Percentiles rank a stretch among this genome's conserved stretches.
These are phyloP conservation scores for Boletus subcaerulescens DNA, from an alignment of 768 basidiomycete genomes.

Conservation along the genomic window DNA sequence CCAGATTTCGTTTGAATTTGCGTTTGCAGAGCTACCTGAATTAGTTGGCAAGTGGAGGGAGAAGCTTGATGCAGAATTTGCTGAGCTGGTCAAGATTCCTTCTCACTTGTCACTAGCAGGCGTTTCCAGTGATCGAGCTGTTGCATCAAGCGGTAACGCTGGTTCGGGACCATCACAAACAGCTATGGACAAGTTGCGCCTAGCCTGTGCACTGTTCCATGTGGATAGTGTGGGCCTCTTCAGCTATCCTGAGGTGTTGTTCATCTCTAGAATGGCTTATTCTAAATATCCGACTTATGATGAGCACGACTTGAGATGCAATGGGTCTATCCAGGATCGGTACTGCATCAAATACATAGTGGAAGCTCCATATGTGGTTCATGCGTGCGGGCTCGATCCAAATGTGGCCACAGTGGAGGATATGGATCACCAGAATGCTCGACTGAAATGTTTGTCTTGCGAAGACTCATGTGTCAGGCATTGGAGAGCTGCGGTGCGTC, in stretches of 20 bases:
- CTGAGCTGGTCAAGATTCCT: not conserved
- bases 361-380: constrained; percentile 1
- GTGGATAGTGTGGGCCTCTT: not conserved
- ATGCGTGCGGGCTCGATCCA: constrained; percentile 5
- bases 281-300: no score
- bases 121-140: not conserved
- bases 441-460: constrained; percentile 5
- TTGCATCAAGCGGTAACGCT: not conserved
- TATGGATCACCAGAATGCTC: constrained; percentile 8
- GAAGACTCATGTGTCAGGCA: not conserved
- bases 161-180: not conserved
- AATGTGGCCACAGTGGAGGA: constrained; percentile 6
- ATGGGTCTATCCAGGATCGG: not conserved
- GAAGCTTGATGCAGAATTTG: not conserved
- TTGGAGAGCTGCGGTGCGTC: constrained; percentile 13
- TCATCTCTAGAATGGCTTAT: not conserved
- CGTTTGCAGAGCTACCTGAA: not conserved
- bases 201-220: constrained; percentile 9
- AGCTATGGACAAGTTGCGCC: not conserved
- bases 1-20: not conserved
- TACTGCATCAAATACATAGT: not conserved
- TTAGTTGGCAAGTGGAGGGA: not conserved
- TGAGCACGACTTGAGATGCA: no score
- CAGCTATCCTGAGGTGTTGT: not conserved
- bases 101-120: not conserved